Conservation (phyloP, 495 filamentous ascomycete species). For the Daldinia grandis region DNA sequence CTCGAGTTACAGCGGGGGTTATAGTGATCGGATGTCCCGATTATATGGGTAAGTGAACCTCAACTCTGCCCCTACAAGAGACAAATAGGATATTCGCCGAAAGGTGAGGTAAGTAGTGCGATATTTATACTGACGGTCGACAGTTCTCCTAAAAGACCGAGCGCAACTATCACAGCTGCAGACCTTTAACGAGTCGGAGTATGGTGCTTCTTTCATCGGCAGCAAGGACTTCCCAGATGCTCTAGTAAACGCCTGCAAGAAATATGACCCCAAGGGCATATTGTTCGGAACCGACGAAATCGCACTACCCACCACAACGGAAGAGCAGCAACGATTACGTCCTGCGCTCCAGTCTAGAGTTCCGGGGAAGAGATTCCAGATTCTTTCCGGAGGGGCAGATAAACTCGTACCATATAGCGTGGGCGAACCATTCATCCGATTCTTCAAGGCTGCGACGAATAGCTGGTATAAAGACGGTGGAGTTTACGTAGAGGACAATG, state of each 20-base stretch:
- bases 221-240: conserved; percentile 76
- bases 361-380: conserved; percentile 77
- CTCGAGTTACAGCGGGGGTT: conserved; percentile 76
- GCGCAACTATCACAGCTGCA: conserved; percentile 75
- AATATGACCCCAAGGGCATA: conserved; percentile 74
- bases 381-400: conserved; percentile 78
- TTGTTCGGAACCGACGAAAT: conserved; percentile 60
- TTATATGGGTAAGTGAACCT: conserved; percentile 64
- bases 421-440: conserved; percentile 72
- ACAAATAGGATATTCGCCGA: not conserved
- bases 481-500: conserved; percentile 73
- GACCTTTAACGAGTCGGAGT: conserved; percentile 60
- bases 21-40: conserved; percentile 91
- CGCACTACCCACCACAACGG: not conserved
- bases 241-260: conserved; percentile 67
- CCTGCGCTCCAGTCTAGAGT: conserved; percentile 62
- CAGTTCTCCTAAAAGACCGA: conserved; percentile 76
- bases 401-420: conserved; percentile 84
- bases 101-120: not conserved
- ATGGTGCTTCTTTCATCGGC: conserved; percentile 73
- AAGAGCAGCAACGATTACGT: conserved; percentile 52
- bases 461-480: conserved; percentile 66
- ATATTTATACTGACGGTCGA: not conserved
- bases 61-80: not conserved
- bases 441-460: conserved; percentile 69